Evolutionary conservation across 306 rosid species (phyloP).

Genomic region (Quercus engelmannii): DNA sequence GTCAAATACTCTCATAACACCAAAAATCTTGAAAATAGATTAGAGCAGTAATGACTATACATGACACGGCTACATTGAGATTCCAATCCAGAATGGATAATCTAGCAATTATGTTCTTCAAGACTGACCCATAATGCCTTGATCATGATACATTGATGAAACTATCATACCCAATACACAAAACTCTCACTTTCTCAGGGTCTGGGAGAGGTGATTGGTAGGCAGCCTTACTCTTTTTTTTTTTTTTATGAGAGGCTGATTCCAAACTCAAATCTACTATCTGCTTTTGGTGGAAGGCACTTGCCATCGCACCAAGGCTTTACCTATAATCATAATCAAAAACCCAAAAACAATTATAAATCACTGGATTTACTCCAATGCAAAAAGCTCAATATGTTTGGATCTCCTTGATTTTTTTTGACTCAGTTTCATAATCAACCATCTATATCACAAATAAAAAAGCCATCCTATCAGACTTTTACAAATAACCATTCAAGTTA

Average conservation of each 20-base stretch:
- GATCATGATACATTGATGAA: neutral
- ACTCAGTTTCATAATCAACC: slow-evolving; percentile 8
- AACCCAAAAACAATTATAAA: neutral
- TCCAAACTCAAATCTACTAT: too few species aligned
- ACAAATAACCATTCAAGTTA: slow-evolving; percentile 17
- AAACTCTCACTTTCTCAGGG: too few species aligned
- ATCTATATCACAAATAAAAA: slow-evolving; percentile 9
- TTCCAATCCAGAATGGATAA: slow-evolving; percentile 8
- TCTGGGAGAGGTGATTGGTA: too few species aligned
- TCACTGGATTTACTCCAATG: slow-evolving; percentile 19
- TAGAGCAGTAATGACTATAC: slow-evolving; percentile 5
- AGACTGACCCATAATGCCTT: neutral
- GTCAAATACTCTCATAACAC: slow-evolving; percentile 6
- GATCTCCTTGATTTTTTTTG: slow-evolving; percentile 29
- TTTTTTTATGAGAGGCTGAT: too few species aligned
- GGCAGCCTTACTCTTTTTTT: too few species aligned
- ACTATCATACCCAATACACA: neutral
- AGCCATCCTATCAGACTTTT: neutral
- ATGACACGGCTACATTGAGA: slow-evolving; percentile 5
- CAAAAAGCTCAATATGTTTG: slow-evolving; percentile 12
- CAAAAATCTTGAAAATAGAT: slow-evolving; percentile 9
- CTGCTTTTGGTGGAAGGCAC: too few species aligned
- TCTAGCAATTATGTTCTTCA: neutral
- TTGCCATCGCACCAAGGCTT: too few species aligned
- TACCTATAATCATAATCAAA: too few species aligned